Conservation (phyloP, 192 early-diverging fungal genomes). For the Cetraspora pellucida region DNA sequence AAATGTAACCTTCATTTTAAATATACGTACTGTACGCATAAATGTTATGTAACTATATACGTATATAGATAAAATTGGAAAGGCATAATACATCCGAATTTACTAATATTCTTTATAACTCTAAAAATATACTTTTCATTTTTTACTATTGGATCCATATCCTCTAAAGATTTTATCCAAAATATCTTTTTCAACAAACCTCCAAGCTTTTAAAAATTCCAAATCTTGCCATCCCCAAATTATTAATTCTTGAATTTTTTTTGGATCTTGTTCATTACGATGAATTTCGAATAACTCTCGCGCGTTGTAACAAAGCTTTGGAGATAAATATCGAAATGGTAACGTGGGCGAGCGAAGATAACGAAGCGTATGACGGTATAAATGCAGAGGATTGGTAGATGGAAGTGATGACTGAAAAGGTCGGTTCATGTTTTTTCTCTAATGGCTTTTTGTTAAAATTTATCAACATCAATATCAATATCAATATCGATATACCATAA, state of each 20-base stretch:
- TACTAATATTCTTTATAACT: background rate
- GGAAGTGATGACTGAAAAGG: too few relatives aligned
- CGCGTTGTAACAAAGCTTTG: conserved; percentile 1
- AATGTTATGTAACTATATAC: too few relatives aligned
- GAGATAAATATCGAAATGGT: conserved; percentile 3
- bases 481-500: too few relatives aligned
- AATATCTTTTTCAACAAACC: conserved; percentile 6
- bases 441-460: too few relatives aligned
- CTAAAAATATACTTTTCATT: background rate
- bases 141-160: background rate
- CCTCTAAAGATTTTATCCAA: conserved; percentile 25
- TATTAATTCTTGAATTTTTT: background rate
- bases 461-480: too few relatives aligned
- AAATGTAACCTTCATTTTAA: too few relatives aligned
- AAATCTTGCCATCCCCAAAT: conserved; percentile 17
- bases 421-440: too few relatives aligned
- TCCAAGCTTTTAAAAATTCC: conserved; percentile 23
- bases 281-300: conserved; percentile 27
- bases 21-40: too few relatives aligned
- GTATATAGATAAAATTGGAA: too few relatives aligned
- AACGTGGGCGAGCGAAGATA: background rate
- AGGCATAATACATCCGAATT: too few relatives aligned
- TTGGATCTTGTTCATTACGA: background rate
- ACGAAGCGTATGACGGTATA: conserved; percentile 20
- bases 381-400: background rate